phyloP scores from a whole-genome alignment of 1,284 basidiomycete species.

The Microbotryum intermedium region DNA sequence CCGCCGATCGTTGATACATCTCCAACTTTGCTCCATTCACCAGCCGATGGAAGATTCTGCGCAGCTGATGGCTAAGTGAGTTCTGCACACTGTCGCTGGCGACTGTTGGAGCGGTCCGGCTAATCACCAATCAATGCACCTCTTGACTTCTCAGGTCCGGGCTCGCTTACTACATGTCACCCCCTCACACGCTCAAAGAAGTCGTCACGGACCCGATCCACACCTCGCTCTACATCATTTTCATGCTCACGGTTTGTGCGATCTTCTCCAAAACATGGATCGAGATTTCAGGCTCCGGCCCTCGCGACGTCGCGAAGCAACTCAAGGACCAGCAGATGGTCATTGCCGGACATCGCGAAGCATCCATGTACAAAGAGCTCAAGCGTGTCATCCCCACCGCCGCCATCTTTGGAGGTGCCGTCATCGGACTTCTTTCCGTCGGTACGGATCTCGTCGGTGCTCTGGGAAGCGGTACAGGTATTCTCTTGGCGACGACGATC shows the following conservation, averaged over 20 bases:
- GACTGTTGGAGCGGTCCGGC: too few species aligned
- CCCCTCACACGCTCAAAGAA: conserved; percentile 80
- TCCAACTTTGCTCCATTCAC: background rate
- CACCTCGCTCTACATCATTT: conserved; percentile 80
- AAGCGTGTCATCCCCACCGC: conserved; percentile 97
- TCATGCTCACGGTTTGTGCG: conserved; percentile 89
- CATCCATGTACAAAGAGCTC: conserved; percentile 97
- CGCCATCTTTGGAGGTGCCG: conserved; percentile 91
- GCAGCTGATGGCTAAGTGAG: conserved; percentile 65
- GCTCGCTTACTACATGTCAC: conserved; percentile 94
- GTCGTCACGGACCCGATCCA: conserved; percentile 88
- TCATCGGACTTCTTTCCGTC: conserved; percentile 87
- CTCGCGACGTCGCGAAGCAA: conserved; percentile 93
- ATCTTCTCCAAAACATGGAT: conserved; percentile 99
- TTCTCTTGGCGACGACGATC: conserved; percentile 6
- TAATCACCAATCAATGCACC: too few species aligned
- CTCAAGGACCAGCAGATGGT: conserved; percentile 99
- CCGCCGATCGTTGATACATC: conserved; percentile 11
- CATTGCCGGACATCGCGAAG: conserved; percentile 94
- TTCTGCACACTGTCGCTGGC: too few species aligned
- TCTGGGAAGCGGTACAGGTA: conserved; percentile 93
- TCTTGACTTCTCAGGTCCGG: conserved; percentile 51
- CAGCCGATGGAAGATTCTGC: conserved; percentile 85
- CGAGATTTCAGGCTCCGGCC: conserved; percentile 91
- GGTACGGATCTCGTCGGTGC: conserved; percentile 94